Conservation (phyloP, 1,284 basidiomycete genomes). For the Rhizoctonia solani region DNA sequence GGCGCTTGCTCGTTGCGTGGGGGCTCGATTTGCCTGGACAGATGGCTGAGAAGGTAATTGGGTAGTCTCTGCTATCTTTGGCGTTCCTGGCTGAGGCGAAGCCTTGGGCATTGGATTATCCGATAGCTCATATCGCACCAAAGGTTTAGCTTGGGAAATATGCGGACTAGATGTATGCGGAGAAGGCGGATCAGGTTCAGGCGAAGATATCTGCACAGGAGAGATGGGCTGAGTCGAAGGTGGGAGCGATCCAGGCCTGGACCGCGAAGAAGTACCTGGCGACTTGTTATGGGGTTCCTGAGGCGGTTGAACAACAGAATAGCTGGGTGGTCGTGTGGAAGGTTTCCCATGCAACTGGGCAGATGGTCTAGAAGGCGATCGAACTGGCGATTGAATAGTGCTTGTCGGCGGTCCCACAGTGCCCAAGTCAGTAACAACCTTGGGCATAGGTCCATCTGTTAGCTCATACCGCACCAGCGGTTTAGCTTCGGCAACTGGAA, state of each 20-base stretch:
- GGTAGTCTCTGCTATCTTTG: background rate
- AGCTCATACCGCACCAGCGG: slow-evolving; percentile 9
- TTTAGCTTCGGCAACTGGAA: background rate
- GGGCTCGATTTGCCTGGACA: background rate
- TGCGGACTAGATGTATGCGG: background rate
- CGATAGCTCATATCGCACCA: slow-evolving; percentile 6
- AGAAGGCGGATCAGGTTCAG: background rate
- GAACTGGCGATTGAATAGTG: background rate
- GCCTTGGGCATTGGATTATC: slow-evolving; percentile 3
- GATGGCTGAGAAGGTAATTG: background rate
- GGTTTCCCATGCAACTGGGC: background rate
- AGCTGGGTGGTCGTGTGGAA: too few relatives aligned
- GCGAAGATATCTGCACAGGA: too few relatives aligned
- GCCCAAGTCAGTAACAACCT: background rate
- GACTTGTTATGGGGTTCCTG: too few relatives aligned
- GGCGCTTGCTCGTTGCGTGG: too few relatives aligned
- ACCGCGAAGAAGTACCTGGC: too few relatives aligned
- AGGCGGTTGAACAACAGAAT: too few relatives aligned
- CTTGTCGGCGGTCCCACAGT: background rate
- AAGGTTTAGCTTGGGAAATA: background rate
- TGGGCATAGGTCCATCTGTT: background rate
- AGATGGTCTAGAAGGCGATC: background rate
- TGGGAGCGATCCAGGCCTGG: too few relatives aligned
- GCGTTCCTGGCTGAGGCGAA: background rate
- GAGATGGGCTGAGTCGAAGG: too few relatives aligned